Base-by-base conservation (phyloP, 2,329 filamentous ascomycete species). In the Eurotiales sp. region DNA sequence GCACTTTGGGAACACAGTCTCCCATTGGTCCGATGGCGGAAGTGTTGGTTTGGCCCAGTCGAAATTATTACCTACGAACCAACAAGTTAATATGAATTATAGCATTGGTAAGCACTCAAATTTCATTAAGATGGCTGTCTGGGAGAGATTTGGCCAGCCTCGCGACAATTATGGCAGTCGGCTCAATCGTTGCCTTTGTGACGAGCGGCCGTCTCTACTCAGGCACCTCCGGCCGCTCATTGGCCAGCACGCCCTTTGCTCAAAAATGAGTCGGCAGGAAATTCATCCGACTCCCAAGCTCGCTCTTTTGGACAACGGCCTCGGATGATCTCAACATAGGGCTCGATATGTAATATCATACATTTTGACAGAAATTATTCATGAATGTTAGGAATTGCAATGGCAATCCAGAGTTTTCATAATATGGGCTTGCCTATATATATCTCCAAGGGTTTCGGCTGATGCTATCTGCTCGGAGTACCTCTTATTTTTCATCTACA, bases 221-320 rank as follows among this genome's bases (percentile, higher is more conserved):
- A n/a, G n/a, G n/a, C n/a, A n/a, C n/a, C n/a, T n/a, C n/a, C n/a
- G n/a, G n/a, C n/a, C n/a, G n/a, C n/a, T n/a, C n/a, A n/a, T n/a
- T n/a, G n/a, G n/a, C n/a, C n/a, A n/a, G 10, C 10, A 32, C 11
- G n/a, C 3, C 29, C 29, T 14, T 34, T 34, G 17, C 22, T 14
- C 21, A 42, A 42, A 42, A 42, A 25, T 42, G 19, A 42, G 40
- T 27, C 40, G 40, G 40, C n/a, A 15, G 12, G 19, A 42, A 42
- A 29, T 42, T 42, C 22, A 4, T 5, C 40, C 40, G 40, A 15
- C 14, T 25, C 19, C 8, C 14, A 23, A 25, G 21, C 5, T 29
- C 2, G 40, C 14, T 42, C n/a, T 7, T 25, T 27, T 19, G 5
- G 15, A 15, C 8, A 15, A 19, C 34, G 34, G 34, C 34, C 4